These are phyloP conservation scores for Naganishia sp. DNA, from an alignment of 1,284 basidiomycete species.

Conservation along the genomic window DNA sequence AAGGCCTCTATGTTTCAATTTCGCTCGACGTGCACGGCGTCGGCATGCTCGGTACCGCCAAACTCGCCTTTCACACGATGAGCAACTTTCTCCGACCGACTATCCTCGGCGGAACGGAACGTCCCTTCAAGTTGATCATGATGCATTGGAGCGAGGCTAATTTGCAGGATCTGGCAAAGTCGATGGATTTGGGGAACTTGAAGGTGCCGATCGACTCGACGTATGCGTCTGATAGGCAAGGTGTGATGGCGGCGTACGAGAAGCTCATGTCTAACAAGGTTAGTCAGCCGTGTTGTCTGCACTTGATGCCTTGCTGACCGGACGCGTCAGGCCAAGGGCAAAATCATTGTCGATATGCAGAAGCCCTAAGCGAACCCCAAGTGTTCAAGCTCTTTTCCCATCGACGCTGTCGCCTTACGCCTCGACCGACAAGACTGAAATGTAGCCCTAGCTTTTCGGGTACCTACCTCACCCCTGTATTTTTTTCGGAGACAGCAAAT, in stretches of 20 bases:
- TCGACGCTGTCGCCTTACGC: no score
- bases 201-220: constrained; percentile 29
- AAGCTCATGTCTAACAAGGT: constrained; percentile 30
- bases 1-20: constrained; percentile 30
- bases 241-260: constrained; percentile 35
- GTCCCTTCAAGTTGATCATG: constrained; percentile 33
- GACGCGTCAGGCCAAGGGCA: constrained; percentile 33
- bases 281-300: not conserved
- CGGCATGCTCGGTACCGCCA: not conserved
- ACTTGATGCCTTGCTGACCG: not conserved
- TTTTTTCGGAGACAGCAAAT: no score
- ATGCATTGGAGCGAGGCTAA: constrained; percentile 16
- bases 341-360: constrained; percentile 34
- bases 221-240: constrained; percentile 31
- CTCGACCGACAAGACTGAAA: not conserved
- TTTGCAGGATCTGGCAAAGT: constrained; percentile 16
- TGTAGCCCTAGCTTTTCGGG: no score
- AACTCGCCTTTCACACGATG: not conserved
- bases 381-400: not conserved
- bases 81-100: constrained; percentile 26
- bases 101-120: constrained; percentile 29
- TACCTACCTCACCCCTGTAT: no score
- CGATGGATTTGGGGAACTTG: constrained; percentile 32
- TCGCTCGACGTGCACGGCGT: constrained; percentile 18
- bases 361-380: not conserved